Evolutionary conservation across 2,329 filamentous ascomycete genomes (phyloP).

Genomic region (Calonectria crousiana): DNA sequence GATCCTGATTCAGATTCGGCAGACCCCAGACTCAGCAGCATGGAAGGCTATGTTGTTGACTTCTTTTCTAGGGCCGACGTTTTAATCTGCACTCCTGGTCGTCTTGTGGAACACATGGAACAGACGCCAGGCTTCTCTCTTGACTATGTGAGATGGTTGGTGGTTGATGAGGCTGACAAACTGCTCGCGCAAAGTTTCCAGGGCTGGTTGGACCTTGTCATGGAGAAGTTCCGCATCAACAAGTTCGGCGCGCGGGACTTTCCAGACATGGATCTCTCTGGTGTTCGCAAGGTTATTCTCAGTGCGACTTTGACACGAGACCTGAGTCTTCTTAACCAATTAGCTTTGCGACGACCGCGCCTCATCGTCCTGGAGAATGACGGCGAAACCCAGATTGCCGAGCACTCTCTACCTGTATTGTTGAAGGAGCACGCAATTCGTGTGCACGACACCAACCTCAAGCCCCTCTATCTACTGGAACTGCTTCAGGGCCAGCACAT

Average conservation of each 20-base stretch:
- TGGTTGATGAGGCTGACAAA: constrained; percentile 95
- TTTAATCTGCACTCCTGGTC: constrained; percentile 90
- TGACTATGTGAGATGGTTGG: constrained; percentile 84
- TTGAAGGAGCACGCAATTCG: constrained; percentile 76
- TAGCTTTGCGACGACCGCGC: constrained; percentile 80
- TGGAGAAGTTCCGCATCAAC: constrained; percentile 67
- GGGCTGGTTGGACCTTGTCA: constrained; percentile 84
- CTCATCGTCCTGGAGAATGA: constrained; percentile 79
- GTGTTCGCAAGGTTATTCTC: constrained; percentile 84
- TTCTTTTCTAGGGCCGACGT: constrained; percentile 84
- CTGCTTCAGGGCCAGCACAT: constrained; percentile 73
- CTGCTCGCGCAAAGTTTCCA: constrained; percentile 93
- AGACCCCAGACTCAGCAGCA: constrained; percentile 49
- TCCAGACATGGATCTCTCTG: constrained; percentile 63
- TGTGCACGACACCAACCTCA: constrained; percentile 76
- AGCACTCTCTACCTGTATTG: constrained; percentile 70
- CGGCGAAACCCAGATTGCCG: constrained; percentile 56
- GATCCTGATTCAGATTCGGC: constrained; percentile 36
- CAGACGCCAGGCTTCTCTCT: constrained; percentile 86
- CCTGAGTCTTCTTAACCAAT: constrained; percentile 79
- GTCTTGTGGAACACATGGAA: constrained; percentile 90
- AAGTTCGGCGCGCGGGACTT: constrained; percentile 66
- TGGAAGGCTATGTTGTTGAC: constrained; percentile 67
- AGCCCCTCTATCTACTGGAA: constrained; percentile 87
- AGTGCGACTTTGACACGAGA: constrained; percentile 95